Evolutionary conservation across 495 filamentous ascomycete species (phyloP).

Genomic region (Hypoxylon intermedium): DNA sequence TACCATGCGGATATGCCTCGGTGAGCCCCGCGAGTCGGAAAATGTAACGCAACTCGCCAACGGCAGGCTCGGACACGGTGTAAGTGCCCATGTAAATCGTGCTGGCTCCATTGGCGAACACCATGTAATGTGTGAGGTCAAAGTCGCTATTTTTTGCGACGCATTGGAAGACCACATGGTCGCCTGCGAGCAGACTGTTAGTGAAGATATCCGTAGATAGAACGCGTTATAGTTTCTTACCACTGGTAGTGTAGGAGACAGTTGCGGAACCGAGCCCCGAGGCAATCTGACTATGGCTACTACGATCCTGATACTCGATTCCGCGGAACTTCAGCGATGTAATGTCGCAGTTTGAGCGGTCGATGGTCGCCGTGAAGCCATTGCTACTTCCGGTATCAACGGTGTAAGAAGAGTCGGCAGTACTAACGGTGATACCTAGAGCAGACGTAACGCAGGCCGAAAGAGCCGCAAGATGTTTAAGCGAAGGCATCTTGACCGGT

Average conservation of each 20-base stretch:
- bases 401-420: constrained; percentile 42
- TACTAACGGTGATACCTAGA: constrained; percentile 44
- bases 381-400: constrained; percentile 55
- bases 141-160: constrained; percentile 46
- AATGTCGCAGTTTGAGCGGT: constrained; percentile 59
- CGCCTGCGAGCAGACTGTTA: constrained; percentile 33
- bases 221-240: constrained; percentile 9
- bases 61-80: constrained; percentile 56
- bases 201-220: constrained; percentile 1
- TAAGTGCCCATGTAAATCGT: constrained; percentile 65
- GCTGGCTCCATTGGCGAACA: constrained; percentile 57
- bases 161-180: constrained; percentile 61
- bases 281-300: constrained; percentile 59
- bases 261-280: constrained; percentile 61
- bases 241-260: constrained; percentile 48
- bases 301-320: constrained; percentile 56
- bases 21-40: constrained; percentile 60
- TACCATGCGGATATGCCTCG: constrained; percentile 51
- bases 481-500: constrained; percentile 15
- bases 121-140: constrained; percentile 61
- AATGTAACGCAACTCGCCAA: constrained; percentile 65
- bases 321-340: constrained; percentile 59
- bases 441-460: constrained; percentile 29
- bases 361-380: constrained; percentile 57
- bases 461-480: constrained; percentile 28